These are phyloP conservation scores for Aquilaria agallochum DNA, from an alignment of 441 rosid genomes.

Conservation along the genomic window DNA sequence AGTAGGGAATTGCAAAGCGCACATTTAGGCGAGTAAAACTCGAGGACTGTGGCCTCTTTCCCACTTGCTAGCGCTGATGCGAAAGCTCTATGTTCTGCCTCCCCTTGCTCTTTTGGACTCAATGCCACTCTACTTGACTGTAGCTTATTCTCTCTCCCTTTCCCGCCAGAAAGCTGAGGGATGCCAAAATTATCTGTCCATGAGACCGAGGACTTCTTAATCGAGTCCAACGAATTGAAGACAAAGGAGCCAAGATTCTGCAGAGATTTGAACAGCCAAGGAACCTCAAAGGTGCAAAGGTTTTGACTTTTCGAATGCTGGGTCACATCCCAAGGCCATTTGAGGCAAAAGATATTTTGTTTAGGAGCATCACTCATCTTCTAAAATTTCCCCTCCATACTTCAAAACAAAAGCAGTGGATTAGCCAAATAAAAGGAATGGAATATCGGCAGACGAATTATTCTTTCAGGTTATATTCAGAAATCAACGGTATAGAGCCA, in stretches of 20 bases:
- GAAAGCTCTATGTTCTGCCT: conserved; percentile 84
- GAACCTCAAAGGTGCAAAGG: conserved; percentile 52
- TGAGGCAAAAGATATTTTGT: conserved; percentile 56
- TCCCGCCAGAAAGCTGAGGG: conserved; percentile 18
- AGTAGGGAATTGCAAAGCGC: conserved; percentile 75
- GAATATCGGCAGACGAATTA: not conserved
- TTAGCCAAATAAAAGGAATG: no score
- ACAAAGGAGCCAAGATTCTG: conserved; percentile 62
- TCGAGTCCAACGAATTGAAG: conserved; percentile 41
- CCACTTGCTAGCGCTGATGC: conserved; percentile 75
- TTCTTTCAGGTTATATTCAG: not conserved
- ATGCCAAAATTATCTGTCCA: conserved; percentile 27
- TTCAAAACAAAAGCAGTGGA: not conserved
- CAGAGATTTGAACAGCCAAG: conserved; percentile 79
- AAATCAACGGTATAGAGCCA: not conserved
- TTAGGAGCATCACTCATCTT: conserved; percentile 32
- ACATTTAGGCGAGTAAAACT: conserved; percentile 92
- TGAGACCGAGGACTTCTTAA: conserved; percentile 32
- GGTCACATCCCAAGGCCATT: conserved; percentile 76
- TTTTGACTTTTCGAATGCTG: conserved; percentile 30
- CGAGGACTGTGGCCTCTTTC: conserved; percentile 76
- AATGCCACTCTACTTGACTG: conserved; percentile 31
- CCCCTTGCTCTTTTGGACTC: conserved; percentile 66
- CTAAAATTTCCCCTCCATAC: conserved; percentile 1
- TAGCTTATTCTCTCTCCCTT: conserved; percentile 13